These are phyloP conservation scores for Pneumocystis murina DNA, from an alignment of 1,139 yeast genomes.

Conservation along the genomic window DNA sequence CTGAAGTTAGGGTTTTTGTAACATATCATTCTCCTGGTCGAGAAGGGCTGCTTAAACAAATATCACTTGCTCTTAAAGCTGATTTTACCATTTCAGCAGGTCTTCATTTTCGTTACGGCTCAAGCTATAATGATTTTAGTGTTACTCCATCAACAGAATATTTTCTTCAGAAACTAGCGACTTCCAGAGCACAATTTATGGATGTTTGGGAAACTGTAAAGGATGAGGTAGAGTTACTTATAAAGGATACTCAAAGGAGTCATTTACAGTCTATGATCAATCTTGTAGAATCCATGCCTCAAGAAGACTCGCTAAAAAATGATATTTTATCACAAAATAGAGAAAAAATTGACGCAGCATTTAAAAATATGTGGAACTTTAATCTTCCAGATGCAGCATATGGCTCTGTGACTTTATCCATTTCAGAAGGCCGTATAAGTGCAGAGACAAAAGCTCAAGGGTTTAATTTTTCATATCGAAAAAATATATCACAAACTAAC, in stretches of 20 bases:
- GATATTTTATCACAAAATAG: constrained; percentile 21
- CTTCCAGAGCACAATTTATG: constrained; percentile 46
- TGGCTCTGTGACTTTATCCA: constrained; percentile 31
- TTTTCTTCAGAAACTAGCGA: constrained; percentile 46
- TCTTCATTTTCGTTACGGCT: constrained; percentile 55
- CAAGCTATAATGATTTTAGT: constrained; percentile 56
- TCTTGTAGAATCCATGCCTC: constrained; percentile 51
- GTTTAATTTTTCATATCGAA: constrained; percentile 36
- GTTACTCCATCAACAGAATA: constrained; percentile 49
- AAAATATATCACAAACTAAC: neutral
- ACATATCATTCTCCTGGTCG: constrained; percentile 54
- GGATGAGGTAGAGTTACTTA: constrained; percentile 32
- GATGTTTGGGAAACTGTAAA: constrained; percentile 51
- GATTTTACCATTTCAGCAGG: constrained; percentile 63
- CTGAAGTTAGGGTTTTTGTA: constrained; percentile 45
- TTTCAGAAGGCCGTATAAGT: constrained; percentile 30
- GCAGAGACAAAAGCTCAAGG: constrained; percentile 34
- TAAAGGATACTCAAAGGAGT: constrained; percentile 25
- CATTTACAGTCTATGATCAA: constrained; percentile 41
- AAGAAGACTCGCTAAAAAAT: constrained; percentile 12
- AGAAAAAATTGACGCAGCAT: constrained; percentile 33
- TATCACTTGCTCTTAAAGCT: constrained; percentile 52
- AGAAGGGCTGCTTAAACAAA: constrained; percentile 53
- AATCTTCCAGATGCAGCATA: constrained; percentile 48
- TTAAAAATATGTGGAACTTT: constrained; percentile 64